These are phyloP conservation scores for Myrica gale DNA, from an alignment of 306 rosid genomes.

Conservation along the genomic window DNA sequence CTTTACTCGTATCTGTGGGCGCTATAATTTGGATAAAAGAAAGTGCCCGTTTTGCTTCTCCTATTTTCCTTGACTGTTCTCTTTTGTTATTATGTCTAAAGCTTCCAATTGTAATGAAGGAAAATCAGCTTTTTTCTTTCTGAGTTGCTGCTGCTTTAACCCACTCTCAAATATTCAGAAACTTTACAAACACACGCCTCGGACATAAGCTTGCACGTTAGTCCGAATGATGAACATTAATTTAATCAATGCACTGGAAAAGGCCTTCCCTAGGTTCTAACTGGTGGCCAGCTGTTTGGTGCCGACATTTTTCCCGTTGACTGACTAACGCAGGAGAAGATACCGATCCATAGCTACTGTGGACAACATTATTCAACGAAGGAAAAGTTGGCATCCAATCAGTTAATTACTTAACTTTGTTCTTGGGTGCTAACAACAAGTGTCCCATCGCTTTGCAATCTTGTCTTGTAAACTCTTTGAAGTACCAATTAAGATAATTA, in stretches of 20 bases:
- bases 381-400: neutral
- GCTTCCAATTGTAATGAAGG: too few species aligned
- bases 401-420: neutral
- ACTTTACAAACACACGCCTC: neutral
- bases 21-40: neutral
- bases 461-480: neutral
- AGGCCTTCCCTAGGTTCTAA: neutral
- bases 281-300: neutral
- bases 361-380: too few species aligned
- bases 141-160: neutral
- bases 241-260: neutral
- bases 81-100: neutral
- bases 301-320: neutral
- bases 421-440: neutral
- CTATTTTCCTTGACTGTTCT: neutral
- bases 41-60: neutral
- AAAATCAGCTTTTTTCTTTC: neutral
- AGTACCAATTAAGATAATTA: too few species aligned
- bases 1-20: constrained; percentile 4
- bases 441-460: constrained; percentile 9
- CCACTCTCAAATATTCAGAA: neutral
- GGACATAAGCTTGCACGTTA: neutral
- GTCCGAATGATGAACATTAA: neutral
- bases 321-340: too few species aligned
- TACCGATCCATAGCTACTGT: neutral